Base-by-base conservation (phyloP, 1,284 basidiomycete genomes). In the Phellopilus nigrolimitatus region DNA sequence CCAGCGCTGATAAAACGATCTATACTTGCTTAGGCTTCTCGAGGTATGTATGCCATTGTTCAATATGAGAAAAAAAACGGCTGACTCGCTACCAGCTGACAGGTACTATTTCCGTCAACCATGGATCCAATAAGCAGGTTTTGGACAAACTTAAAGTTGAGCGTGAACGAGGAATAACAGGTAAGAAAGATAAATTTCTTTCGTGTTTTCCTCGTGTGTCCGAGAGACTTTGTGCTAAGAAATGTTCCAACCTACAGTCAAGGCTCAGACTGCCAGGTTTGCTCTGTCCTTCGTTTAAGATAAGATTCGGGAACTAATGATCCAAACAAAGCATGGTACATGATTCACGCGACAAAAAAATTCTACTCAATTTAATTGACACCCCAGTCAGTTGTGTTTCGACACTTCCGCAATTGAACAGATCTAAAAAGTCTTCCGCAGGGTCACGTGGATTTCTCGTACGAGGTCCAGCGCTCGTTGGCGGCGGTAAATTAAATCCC, bases 71-170 rank as follows among this genome's bases (percentile, higher is more conserved):
- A 36, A 21, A 15, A 24, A 19, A 4, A 46, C 28, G 41, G 17
- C 40, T 51, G 36, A 21, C 27, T 49, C 45, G 53, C 64, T 47
- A 59, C 43, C 62, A 95, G 85, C 74, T 95, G 64, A 97, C 94
- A 37, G 86, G 87, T 10, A 97, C 94, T 1, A 91, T 95, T 31
- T 73, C 80, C 56, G 80, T 76, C 60, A 79, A 80, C 57, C 69
- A 73, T 56, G 82, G 84, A 31, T 73, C 75, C 56, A 93, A 92
- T 60, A 82, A 89, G 57, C 93, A 97, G 64, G 89, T 95, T n/a
- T 67, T 97, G 34, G 93, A 97, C 67, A 97, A 95, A 63, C 78
- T 99, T 50, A 97, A 97, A 66, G 95, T 99, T 1, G 95, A 99
- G 66, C 75, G 92, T 47, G 95, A 99, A 66, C 79, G 95, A 38